Evolutionary conservation across 352 stramenopile genomes (phyloP), one percentile per base, ranked within the genome.

Genomic region (Globisporangium cylindrosporum): DNA sequence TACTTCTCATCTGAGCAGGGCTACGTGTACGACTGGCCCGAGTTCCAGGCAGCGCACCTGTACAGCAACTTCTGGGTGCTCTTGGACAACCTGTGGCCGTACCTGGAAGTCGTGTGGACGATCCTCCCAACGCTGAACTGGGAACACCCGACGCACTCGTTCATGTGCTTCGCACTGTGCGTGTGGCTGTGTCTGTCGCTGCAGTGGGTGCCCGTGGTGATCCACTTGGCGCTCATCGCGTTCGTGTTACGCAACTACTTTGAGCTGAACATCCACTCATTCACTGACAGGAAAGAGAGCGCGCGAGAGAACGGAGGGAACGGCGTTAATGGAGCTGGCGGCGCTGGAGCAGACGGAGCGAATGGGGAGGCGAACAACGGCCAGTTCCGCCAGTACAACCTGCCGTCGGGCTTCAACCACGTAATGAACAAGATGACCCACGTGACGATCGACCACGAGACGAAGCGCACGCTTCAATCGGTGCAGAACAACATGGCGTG

Each of bases 341-440:
- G 41, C 1, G 41, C 24, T 32, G 59, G 59, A 29, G 25, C 27
- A n/a, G 71, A 75, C n/a, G 61, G 38, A 22, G 69, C 62, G 24
- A 71, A 81, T 10, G 79, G 80, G 38, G 73, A 78, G 36, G 41
- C 36, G 27, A 72, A 71, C 38, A 80, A 73, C 34, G 73, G 75
- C 3, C 82, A 86, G 56, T 91, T 92, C 58, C 82, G 85, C 7
- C 83, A 92, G 74, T 95, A 93, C 72, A 91, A 88, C 46, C 72
- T 95, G 7, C 87, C 87, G 12, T 83, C 84, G 14, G 85, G 87
- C n/a, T 93, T 95, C 70, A 91, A 90, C 62, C 85, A 93, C 64
- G 66, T 95, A 55, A 95, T 93, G 84, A 93, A 95, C 80, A 95
- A 95, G 71, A 95, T 95, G 87, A 93, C 87, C 3, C 85, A 93